Base-by-base conservation (phyloP, 139 green algal genomes). In the Closterium sp. region DNA sequence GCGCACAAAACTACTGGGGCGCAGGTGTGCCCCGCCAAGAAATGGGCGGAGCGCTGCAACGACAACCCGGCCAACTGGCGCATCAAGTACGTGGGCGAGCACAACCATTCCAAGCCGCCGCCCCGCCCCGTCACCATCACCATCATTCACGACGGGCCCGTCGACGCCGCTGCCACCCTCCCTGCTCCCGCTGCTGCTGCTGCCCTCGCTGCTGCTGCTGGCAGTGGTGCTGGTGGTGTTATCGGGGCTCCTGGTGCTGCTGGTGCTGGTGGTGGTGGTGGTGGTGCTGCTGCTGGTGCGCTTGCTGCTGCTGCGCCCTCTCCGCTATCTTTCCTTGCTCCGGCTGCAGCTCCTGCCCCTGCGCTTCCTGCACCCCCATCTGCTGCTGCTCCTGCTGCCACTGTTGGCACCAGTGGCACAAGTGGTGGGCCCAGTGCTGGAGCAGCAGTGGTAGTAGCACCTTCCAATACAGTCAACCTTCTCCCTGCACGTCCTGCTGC, bases 21-120 rank as follows among this genome's bases (percentile, higher is more conserved):
- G 0, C n/a, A 91, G 0, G n/a, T 25, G 7, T 91, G 88, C 6
- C 76, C 76, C 0, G 88, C 88, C 23, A 91, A 91, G 30, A 91
- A 91, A 16, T 69, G 87, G 64, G 88, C 69, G 33, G 88, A 91
- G 88, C 2, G 88, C 0, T 91, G 88, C 88, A 91, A 38, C n/a
- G 88, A 91, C 34, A 69, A 91, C 64, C 88, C 88, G 28, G 23
- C 21, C 55, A 91, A 91, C 28, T 36, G 64, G 88, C 43, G 88
- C n/a, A 88, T 91, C 8, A 33, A 31, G 2, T 91, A 91, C 64
- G 34, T 66, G 43, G 88, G 55, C 43, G 33, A 91, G 88, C 88
- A 91, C 30, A 87, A 66, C 30, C 88, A 91, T n/a, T 19, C 64
- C 3, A 32, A 84, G 33, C 88, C 88, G n/a, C 88, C 34, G 0